Conservation (phyloP, 768 basidiomycete genomes). For the Tylopilus rubrobrunneus region DNA sequence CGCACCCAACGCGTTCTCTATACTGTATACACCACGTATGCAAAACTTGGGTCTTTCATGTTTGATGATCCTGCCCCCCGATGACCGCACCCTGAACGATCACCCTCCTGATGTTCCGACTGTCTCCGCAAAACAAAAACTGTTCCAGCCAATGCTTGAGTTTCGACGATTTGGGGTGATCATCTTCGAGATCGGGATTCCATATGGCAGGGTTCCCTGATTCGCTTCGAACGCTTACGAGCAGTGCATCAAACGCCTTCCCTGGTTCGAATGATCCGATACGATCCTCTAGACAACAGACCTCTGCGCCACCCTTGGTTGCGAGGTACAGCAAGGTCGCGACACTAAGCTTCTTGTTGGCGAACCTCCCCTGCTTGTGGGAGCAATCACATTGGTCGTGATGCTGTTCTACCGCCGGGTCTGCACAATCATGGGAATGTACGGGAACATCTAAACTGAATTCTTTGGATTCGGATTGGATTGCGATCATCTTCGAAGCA, state of each 20-base stretch:
- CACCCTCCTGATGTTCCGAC: slow-evolving; percentile 76
- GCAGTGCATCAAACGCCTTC: slow-evolving; percentile 87
- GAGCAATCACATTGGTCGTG: not conserved
- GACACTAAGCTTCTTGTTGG: slow-evolving; percentile 62
- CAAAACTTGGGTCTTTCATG: slow-evolving; percentile 3
- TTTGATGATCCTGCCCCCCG: slow-evolving; percentile 55
- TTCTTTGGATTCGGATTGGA: slow-evolving; percentile 34
- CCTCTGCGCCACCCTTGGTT: slow-evolving; percentile 84
- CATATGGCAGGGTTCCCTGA: slow-evolving; percentile 57
- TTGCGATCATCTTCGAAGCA: slow-evolving; percentile 71
- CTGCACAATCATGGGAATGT: not conserved
- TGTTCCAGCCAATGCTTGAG: slow-evolving; percentile 67
- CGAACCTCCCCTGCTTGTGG: slow-evolving; percentile 33
- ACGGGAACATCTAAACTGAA: not conserved
- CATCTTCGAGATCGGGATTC: slow-evolving; percentile 36
- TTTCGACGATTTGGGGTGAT: slow-evolving; percentile 27
- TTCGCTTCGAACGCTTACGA: slow-evolving; percentile 56
- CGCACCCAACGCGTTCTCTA: slow-evolving; percentile 1
- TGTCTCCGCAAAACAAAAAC: slow-evolving; percentile 85
- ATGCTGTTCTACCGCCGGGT: not conserved
- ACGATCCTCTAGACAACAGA: slow-evolving; percentile 64
- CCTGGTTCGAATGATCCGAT: slow-evolving; percentile 77
- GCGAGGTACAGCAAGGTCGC: slow-evolving; percentile 84
- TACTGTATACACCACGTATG: slow-evolving; percentile 1
- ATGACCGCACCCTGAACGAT: slow-evolving; percentile 80